Conservation (phyloP, 495 filamentous ascomycete species). For the Margaritispora aquatica region DNA sequence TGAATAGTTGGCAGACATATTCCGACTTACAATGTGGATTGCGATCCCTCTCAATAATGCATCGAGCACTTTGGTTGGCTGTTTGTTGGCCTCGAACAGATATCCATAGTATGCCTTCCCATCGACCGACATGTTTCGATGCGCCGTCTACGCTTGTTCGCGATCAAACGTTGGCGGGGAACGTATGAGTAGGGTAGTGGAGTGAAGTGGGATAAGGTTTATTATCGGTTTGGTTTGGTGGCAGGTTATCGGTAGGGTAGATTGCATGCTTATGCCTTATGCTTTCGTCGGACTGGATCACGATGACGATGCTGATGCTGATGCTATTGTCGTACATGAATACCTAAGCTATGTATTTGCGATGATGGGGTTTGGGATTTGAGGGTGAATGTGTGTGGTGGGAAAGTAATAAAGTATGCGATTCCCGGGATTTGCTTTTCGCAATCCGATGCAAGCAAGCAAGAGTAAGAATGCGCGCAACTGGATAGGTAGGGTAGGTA, state of each 20-base stretch:
- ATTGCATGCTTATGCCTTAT: not conserved
- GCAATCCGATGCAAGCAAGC: not conserved
- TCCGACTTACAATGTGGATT: slow-evolving; percentile 68
- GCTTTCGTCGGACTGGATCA: not conserved
- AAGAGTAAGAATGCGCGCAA: not conserved
- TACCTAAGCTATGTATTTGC: too few species aligned
- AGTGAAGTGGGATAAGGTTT: not conserved
- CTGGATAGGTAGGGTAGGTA: too few species aligned
- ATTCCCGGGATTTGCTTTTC: not conserved
- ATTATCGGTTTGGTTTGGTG: not conserved
- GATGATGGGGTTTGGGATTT: too few species aligned
- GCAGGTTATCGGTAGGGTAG: not conserved
- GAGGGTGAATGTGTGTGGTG: too few species aligned
- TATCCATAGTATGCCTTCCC: slow-evolving; percentile 64
- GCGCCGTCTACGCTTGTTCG: slow-evolving; percentile 2
- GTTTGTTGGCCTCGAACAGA: slow-evolving; percentile 74
- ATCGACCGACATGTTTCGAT: slow-evolving; percentile 15
- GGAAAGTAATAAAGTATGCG: too few species aligned
- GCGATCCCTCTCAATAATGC: slow-evolving; percentile 74
- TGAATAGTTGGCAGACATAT: not conserved
- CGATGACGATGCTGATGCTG: not conserved
- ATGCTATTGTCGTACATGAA: too few species aligned
- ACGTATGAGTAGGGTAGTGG: not conserved
- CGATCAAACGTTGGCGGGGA: not conserved
- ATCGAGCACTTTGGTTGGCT: slow-evolving; percentile 67